These are phyloP conservation scores for Plasmodium cynomolgi DNA, from an alignment of 169 alveolate species.

Conservation along the genomic window DNA sequence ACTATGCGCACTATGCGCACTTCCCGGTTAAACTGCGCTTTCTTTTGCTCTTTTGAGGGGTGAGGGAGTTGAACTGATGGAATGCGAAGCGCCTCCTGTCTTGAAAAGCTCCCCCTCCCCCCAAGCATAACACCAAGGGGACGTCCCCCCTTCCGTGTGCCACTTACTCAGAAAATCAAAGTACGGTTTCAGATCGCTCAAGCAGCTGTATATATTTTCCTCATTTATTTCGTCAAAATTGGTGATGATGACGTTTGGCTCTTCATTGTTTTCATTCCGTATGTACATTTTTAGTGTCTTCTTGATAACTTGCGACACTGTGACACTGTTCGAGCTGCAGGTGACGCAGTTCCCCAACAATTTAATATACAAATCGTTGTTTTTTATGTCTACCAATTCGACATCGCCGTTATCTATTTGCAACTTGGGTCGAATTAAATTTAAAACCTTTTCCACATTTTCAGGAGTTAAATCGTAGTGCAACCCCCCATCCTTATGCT, in stretches of 20 bases:
- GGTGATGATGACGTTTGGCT: conserved; percentile 77
- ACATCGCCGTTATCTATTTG: conserved; percentile 84
- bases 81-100: background rate
- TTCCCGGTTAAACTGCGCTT: background rate
- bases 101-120: background rate
- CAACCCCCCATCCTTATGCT: conserved; percentile 47
- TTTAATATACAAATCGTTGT: conserved; percentile 73
- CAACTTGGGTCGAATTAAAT: conserved; percentile 83
- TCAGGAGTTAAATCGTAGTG: conserved; percentile 73
- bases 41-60: background rate
- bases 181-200: conserved; percentile 57
- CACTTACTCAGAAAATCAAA: conserved; percentile 70
- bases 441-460: conserved; percentile 83
- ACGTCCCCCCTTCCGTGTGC: background rate
- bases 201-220: conserved; percentile 50
- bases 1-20: background rate
- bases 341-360: conserved; percentile 82
- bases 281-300: conserved; percentile 79
- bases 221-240: conserved; percentile 79
- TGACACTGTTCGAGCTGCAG: conserved; percentile 81
- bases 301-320: conserved; percentile 83
- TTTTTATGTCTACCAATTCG: conserved; percentile 77
- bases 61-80: background rate
- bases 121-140: background rate
- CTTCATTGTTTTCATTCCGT: conserved; percentile 73